Conservation (phyloP, 805 yeast genomes). For the Lipomyces lipofer region DNA sequence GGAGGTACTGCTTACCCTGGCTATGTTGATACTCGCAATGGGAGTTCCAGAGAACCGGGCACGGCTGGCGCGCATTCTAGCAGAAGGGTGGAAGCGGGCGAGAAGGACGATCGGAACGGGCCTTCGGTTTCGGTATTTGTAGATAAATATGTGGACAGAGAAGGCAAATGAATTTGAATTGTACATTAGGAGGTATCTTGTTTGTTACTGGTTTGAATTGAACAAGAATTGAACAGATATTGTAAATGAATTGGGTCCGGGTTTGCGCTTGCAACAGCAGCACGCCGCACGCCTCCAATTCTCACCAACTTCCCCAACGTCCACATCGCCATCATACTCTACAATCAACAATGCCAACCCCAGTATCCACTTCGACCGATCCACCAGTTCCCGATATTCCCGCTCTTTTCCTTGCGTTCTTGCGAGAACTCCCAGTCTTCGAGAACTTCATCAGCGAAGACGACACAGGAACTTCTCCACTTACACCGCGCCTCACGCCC, state of each 20-base stretch:
- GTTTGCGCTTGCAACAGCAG: too few species aligned
- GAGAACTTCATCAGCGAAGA: neutral
- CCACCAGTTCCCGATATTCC: slow-evolving; percentile 1
- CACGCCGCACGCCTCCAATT: too few species aligned
- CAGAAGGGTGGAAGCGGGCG: neutral
- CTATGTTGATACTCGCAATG: slow-evolving; percentile 10
- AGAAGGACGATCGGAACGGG: slow-evolving; percentile 15
- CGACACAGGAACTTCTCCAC: neutral
- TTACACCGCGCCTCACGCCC: slow-evolving; percentile 4
- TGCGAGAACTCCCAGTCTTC: neutral
- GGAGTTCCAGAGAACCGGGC: slow-evolving; percentile 19
- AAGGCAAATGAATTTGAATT: too few species aligned
- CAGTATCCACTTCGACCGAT: neutral
- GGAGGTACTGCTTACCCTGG: slow-evolving; percentile 6
- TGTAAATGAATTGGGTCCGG: too few species aligned
- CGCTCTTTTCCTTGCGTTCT: neutral
- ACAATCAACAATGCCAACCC: too few species aligned
- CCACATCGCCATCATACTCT: too few species aligned
- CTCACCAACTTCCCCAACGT: too few species aligned
- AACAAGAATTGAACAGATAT: too few species aligned
- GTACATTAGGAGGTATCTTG: too few species aligned
- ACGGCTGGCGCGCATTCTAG: neutral
- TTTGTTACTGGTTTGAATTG: too few species aligned
- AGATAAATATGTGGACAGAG: neutral
- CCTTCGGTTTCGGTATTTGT: slow-evolving; percentile 15